phyloP scores from a whole-genome alignment of 352 stramenopile genomes.

The Globisporangium iwayamae region DNA sequence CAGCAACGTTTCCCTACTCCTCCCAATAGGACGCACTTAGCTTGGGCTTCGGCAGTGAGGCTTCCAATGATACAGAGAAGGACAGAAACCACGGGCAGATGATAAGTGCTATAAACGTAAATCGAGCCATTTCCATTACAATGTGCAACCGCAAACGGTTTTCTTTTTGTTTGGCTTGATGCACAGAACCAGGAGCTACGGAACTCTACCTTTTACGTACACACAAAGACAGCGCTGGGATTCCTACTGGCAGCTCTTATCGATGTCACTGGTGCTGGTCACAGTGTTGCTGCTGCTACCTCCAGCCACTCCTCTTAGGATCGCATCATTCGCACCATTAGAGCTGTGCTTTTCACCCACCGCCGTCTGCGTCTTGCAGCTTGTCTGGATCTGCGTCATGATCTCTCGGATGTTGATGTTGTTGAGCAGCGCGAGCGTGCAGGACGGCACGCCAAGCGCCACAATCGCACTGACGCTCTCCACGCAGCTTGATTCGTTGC shows the following conservation, averaged over 20 bases:
- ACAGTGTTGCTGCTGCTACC: neutral
- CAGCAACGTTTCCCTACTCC: too few species aligned
- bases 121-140: too few species aligned
- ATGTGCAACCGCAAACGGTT: neutral
- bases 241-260: neutral
- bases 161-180: neutral
- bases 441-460: slow-evolving; percentile 18
- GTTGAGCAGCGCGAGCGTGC: slow-evolving; percentile 26
- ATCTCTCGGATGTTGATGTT: slow-evolving; percentile 21
- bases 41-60: too few species aligned
- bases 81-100: too few species aligned
- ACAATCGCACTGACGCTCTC: slow-evolving; percentile 3
- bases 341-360: neutral
- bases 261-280: neutral
- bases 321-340: neutral
- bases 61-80: too few species aligned
- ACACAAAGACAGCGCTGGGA: neutral
- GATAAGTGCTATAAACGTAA: too few species aligned
- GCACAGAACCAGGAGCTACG: neutral
- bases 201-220: neutral
- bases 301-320: neutral
- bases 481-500: neutral
- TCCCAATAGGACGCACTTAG: too few species aligned
- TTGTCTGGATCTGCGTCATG: slow-evolving; percentile 2
- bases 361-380: neutral